Evolutionary conservation across 2,329 filamentous ascomycete genomes (phyloP), one percentile per base, ranked within the genome.

Genomic region (Sphaerostilbella broomeana): DNA sequence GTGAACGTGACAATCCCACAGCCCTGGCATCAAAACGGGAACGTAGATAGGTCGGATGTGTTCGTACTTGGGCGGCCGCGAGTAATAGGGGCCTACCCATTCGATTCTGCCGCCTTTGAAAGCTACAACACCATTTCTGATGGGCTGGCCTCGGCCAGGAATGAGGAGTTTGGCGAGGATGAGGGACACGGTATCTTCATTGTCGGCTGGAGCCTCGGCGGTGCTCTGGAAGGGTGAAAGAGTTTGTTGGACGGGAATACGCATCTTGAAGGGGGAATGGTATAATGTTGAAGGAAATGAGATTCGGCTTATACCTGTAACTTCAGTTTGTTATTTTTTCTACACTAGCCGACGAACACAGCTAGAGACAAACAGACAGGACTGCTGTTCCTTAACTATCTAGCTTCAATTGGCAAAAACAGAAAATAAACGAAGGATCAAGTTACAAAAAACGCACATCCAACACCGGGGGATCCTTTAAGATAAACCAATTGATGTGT

Each of bases 1-100:
- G 49, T 75, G 72, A 1, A 64, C 60, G 50, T 74, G 71, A 44
- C 62, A 67, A 42, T 75, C 72, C 70, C 70, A 75, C 16, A 76
- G 60, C 3, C 72, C 71, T 0, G 71, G 70, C 56, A 75, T 66
- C 7, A 71, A 49, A 8, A 68, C 61, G 1, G 63, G 60, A 11
- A 72, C 64, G 49, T 62, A 64, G 7, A 52, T 49, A 2, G 44
- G 31, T 0, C 57, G 57, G 4, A 65, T 27, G 11, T 49, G 32
- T 25, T 47, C 35, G 17, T 55, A 47, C 2, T 53, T 24, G 33
- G 30, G 16, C 2, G 47, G 45, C 2, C 40, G 33, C 13, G 40
- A 21, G 17, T 16, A 9, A 28, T 40, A 43, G 12, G 38, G 24
- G 12, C 64, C 63, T 27, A 65, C 52, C 63, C 63, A 67, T 24